These are phyloP conservation scores for Crithidia expoeki DNA, from an alignment of 208 protist species.

Conservation along the genomic window DNA sequence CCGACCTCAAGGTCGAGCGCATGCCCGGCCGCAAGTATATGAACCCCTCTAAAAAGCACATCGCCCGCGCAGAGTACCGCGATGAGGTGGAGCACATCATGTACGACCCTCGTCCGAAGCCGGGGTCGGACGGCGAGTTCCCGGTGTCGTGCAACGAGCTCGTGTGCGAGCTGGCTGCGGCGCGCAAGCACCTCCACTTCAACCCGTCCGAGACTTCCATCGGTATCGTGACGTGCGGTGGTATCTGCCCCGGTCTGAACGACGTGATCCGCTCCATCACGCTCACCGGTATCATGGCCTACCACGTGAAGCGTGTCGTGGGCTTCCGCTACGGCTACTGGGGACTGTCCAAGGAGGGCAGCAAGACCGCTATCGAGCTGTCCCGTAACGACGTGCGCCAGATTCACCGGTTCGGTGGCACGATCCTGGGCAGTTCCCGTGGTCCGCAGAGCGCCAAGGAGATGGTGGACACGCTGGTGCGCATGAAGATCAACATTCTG, in stretches of 20 bases:
- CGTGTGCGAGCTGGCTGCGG: conserved; percentile 75
- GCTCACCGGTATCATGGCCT: conserved; percentile 70
- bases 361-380: conserved; percentile 87
- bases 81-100: conserved; percentile 88
- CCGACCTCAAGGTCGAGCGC: conserved; percentile 81
- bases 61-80: conserved; percentile 68
- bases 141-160: conserved; percentile 76
- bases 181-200: conserved; percentile 89
- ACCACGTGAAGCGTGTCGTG: conserved; percentile 92
- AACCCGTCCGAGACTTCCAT: conserved; percentile 86
- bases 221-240: conserved; percentile 95
- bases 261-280: conserved; percentile 94
- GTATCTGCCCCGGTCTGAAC: conserved; percentile 96
- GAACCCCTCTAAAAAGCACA: conserved; percentile 86
- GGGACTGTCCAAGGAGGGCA: conserved; percentile 89
- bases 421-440: conserved; percentile 92
- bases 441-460: conserved; percentile 86
- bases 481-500: conserved; percentile 89
- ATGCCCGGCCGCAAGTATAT: conserved; percentile 71
- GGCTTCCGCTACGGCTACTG: conserved; percentile 94
- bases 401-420: conserved; percentile 94
- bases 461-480: conserved; percentile 92
- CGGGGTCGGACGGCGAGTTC: conserved; percentile 53
- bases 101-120: conserved; percentile 84
- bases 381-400: conserved; percentile 74